Evolutionary conservation across 176 grass and related monocot species (phyloP), one percentile per base, ranked within the genome.

Genomic region (Eleusine indica): DNA sequence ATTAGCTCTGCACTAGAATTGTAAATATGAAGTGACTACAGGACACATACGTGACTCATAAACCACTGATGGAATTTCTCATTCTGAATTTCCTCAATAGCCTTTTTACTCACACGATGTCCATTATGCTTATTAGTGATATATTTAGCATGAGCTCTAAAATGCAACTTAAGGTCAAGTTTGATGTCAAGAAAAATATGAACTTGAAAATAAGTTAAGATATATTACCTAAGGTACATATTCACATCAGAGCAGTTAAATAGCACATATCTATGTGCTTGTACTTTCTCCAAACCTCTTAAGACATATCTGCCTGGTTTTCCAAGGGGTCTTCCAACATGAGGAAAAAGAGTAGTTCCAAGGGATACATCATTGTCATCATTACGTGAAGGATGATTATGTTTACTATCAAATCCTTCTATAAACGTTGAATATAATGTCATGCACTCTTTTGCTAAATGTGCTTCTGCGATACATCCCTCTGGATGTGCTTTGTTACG

Each of bases 241-340:
- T 57, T 64, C 3, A 83, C 58, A 47, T 42, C 32, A 1, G 37
- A 56, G 70, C 70, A 88, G 64, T 83, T 82, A 13, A 82, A 76
- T 58, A 88, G 13, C 9, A 83, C 49, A 62, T 71, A 88, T 44
- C 68, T 63, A 65, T 83, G 79, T 70, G 62, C 61, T 47, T 88
- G 86, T 54, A 72, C 63, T 70, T 60, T 76, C 2, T 44, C 46
- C 72, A 77, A 47, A 75, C 51, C 4, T 13, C 16, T 44, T 22
- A 88, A 17, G n/a, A 83, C 32, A 57, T 51, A 83, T 17, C 17
- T 41, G 0, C 39, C 16, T 9, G 52, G 57, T 21, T 73, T 83
- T 17, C 86, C 64, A 29, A 84, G 51, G 56, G 74, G n/a, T 8
- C 9, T 53, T 1, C 43, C 81, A 42, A 3, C 21, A 15, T 30